These are phyloP conservation scores for Euryodendron excelsum DNA, from an alignment of 148 eudicot genomes.

Conservation along the genomic window DNA sequence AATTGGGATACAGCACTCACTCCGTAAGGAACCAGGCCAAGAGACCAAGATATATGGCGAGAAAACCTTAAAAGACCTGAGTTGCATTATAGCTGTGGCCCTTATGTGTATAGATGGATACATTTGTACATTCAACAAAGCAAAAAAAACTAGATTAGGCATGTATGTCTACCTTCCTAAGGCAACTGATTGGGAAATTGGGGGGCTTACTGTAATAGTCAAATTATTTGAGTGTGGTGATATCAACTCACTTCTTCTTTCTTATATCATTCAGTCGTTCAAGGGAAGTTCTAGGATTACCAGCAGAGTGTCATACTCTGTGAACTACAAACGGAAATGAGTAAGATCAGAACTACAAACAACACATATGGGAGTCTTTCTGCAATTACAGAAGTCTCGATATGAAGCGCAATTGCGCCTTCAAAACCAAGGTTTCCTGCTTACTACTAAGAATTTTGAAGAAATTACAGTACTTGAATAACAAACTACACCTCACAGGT, in stretches of 20 bases:
- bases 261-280: not conserved
- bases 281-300: not conserved
- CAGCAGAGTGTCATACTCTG: not conserved
- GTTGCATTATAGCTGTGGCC: not conserved
- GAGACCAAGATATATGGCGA: not conserved
- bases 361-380: not conserved
- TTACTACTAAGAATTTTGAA: no score
- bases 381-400: not conserved
- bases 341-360: not conserved
- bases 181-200: not conserved
- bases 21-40: not conserved
- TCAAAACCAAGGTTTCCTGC: no score
- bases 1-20: not conserved
- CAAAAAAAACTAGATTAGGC: slow-evolving; percentile 2
- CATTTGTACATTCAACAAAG: not conserved
- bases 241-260: no score
- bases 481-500: no score
- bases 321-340: not conserved
- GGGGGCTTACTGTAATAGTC: not conserved
- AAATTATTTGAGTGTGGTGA: not conserved
- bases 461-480: no score
- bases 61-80: not conserved
- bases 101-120: not conserved
- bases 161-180: not conserved
- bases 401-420: not conserved